Evolutionary conservation across 352 stramenopile species (phyloP).

Genomic region (Pythium pyrilobum): DNA sequence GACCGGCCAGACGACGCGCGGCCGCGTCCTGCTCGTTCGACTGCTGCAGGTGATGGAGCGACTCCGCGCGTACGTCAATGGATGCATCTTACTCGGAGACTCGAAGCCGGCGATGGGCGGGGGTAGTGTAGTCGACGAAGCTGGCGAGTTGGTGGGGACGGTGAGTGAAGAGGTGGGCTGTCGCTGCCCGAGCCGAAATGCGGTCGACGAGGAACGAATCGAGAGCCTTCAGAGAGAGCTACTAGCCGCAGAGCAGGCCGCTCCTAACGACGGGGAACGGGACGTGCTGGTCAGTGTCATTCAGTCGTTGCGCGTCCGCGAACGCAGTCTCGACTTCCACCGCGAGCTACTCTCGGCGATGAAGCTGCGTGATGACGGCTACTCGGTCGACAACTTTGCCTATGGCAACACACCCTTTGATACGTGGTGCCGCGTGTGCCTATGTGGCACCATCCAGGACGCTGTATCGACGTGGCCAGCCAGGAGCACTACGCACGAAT

Average conservation of each 20-base stretch:
- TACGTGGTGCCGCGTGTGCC: slow-evolving; percentile 36
- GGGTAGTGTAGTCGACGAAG: neutral
- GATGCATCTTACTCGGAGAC: neutral
- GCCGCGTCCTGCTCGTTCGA: neutral
- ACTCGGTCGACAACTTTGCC: slow-evolving; percentile 45
- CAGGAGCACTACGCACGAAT: too few species aligned
- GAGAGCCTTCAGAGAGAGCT: too few species aligned
- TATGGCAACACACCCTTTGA: slow-evolving; percentile 50
- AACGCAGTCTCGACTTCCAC: neutral
- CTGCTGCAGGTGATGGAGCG: slow-evolving; percentile 3
- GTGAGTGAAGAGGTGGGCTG: too few species aligned
- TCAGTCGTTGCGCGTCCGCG: neutral
- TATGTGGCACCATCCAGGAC: neutral
- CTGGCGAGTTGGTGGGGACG: too few species aligned
- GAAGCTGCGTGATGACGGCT: slow-evolving; percentile 6
- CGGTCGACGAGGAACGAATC: too few species aligned
- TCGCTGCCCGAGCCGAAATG: too few species aligned
- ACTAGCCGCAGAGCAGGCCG: too few species aligned
- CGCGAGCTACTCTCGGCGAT: neutral
- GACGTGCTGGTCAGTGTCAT: too few species aligned
- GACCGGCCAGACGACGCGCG: neutral
- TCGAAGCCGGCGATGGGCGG: too few species aligned
- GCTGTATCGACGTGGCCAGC: slow-evolving; percentile 2
- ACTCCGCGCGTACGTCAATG: neutral
- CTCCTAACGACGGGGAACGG: too few species aligned